These are phyloP conservation scores for Bothriochloa decipiens DNA, from an alignment of 176 grass and related monocot genomes.

Conservation along the genomic window DNA sequence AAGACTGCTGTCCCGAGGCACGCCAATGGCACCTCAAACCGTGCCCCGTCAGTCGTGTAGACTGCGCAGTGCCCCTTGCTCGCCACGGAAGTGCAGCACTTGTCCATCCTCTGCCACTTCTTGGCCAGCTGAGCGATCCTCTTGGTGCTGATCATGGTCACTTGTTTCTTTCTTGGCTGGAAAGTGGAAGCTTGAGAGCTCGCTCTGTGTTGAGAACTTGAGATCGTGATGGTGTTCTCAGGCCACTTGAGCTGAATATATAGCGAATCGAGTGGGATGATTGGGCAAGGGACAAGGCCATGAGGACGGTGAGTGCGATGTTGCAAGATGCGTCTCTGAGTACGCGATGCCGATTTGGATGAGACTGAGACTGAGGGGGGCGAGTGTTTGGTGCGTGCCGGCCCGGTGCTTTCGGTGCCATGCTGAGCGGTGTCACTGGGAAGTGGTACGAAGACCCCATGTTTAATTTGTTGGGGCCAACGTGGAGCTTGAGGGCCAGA, in stretches of 20 bases:
- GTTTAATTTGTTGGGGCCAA: too few relatives aligned
- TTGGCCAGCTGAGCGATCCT: constrained; percentile 53
- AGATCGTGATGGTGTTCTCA: not conserved
- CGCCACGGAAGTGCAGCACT: constrained; percentile 1
- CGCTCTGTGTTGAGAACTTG: not conserved
- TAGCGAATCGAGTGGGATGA: too few relatives aligned
- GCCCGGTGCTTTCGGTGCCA: too few relatives aligned
- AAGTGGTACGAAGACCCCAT: too few relatives aligned
- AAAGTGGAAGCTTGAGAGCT: not conserved
- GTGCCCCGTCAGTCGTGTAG: constrained; percentile 38
- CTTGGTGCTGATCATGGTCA: constrained; percentile 54
- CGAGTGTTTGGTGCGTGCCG: too few relatives aligned
- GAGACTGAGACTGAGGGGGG: too few relatives aligned
- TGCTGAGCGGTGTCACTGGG: too few relatives aligned
- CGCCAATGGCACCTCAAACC: constrained; percentile 61
- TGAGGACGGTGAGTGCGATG: too few relatives aligned
- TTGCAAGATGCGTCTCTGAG: too few relatives aligned
- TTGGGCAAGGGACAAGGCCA: too few relatives aligned
- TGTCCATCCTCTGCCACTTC: constrained; percentile 60
- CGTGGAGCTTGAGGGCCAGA: too few relatives aligned
- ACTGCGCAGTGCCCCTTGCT: constrained; percentile 56
- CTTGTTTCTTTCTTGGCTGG: not conserved
- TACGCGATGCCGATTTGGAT: too few relatives aligned
- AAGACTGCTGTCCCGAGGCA: constrained; percentile 45
- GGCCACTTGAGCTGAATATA: not conserved